A percentile compares a stretch with the other conserved stretches of the same genome.
phyloP scores from a whole-genome alignment of 2,329 filamentous ascomycete species.

The Penicillium nordicum region DNA sequence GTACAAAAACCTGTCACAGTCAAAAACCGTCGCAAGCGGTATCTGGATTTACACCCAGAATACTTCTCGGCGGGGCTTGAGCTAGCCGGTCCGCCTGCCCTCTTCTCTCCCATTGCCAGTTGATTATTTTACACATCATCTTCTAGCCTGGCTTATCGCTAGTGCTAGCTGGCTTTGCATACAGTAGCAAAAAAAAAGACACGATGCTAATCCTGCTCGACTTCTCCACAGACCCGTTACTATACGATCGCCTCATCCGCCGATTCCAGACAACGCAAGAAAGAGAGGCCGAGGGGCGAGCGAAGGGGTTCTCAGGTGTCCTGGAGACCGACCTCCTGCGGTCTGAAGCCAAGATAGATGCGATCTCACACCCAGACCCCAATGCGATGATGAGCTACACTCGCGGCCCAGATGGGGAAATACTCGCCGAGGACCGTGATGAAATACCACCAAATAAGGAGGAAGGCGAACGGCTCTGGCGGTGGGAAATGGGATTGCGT shows the following conservation, averaged over 20 bases:
- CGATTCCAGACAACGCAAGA: slow-evolving; percentile 71
- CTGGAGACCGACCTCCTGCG: slow-evolving; percentile 74
- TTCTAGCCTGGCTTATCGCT: background rate
- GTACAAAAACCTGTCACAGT: slow-evolving; percentile 48
- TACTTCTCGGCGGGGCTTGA: slow-evolving; percentile 67
- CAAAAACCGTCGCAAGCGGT: slow-evolving; percentile 75
- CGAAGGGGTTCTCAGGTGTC: slow-evolving; percentile 73
- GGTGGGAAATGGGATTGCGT: slow-evolving; percentile 65
- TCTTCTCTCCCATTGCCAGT: slow-evolving; percentile 23
- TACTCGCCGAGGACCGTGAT: slow-evolving; percentile 57
- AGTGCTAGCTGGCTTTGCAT: slow-evolving; percentile 10
- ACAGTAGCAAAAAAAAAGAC: slow-evolving; percentile 6
- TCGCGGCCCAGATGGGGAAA: slow-evolving; percentile 53
- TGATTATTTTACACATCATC: slow-evolving; percentile 4
- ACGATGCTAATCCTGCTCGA: slow-evolving; percentile 27
- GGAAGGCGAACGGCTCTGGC: slow-evolving; percentile 68
- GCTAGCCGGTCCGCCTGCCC: slow-evolving; percentile 53
- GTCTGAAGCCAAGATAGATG: slow-evolving; percentile 70
- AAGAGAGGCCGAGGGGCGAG: slow-evolving; percentile 67
- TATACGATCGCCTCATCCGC: slow-evolving; percentile 77
- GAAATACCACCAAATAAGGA: slow-evolving; percentile 58
- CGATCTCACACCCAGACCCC: slow-evolving; percentile 54
- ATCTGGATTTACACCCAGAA: slow-evolving; percentile 66
- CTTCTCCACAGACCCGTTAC: slow-evolving; percentile 60
- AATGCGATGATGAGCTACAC: slow-evolving; percentile 50